A percentile compares a stretch with the other conserved stretches of the same genome.
phyloP scores from a whole-genome alignment of 1,284 basidiomycete genomes.

The Austroboletus rostrupii region DNA sequence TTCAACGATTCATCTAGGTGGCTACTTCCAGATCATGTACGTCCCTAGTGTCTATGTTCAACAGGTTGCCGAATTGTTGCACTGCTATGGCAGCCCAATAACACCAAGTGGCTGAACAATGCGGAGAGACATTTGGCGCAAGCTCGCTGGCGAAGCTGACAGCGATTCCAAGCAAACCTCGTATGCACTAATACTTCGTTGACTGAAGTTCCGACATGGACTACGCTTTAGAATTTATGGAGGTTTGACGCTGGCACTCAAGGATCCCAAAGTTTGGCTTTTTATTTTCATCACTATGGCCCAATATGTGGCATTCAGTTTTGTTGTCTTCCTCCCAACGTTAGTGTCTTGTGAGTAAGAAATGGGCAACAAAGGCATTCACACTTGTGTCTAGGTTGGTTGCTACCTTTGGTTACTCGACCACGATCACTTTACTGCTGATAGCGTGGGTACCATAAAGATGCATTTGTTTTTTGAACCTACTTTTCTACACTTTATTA shows the following conservation, averaged over 20 bases:
- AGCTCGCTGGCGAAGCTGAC: slow-evolving; percentile 65
- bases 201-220: neutral
- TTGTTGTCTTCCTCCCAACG: slow-evolving; percentile 74
- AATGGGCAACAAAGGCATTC: slow-evolving; percentile 1
- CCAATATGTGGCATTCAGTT: slow-evolving; percentile 61
- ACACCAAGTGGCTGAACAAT: slow-evolving; percentile 62
- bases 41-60: slow-evolving; percentile 10
- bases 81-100: slow-evolving; percentile 43
- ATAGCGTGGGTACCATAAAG: slow-evolving; percentile 46
- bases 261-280: slow-evolving; percentile 23
- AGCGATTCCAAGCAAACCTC: slow-evolving; percentile 52
- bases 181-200: slow-evolving; percentile 34
- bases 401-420: slow-evolving; percentile 59
- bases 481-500: slow-evolving; percentile 20
- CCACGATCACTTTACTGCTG: slow-evolving; percentile 59
- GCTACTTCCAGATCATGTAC: slow-evolving; percentile 36
- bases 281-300: slow-evolving; percentile 54
- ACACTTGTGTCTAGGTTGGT: slow-evolving; percentile 42
- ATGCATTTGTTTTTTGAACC: neutral
- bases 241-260: slow-evolving; percentile 53
- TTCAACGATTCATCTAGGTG: slow-evolving; percentile 31
- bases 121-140: slow-evolving; percentile 64
- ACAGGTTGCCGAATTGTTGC: neutral
- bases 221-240: slow-evolving; percentile 38
- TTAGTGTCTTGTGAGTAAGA: slow-evolving; percentile 26